Evolutionary conservation across 192 early-diverging fungal species (phyloP), one percentile per base, ranked within the genome.

Genomic region (Thamnidium elegans): DNA sequence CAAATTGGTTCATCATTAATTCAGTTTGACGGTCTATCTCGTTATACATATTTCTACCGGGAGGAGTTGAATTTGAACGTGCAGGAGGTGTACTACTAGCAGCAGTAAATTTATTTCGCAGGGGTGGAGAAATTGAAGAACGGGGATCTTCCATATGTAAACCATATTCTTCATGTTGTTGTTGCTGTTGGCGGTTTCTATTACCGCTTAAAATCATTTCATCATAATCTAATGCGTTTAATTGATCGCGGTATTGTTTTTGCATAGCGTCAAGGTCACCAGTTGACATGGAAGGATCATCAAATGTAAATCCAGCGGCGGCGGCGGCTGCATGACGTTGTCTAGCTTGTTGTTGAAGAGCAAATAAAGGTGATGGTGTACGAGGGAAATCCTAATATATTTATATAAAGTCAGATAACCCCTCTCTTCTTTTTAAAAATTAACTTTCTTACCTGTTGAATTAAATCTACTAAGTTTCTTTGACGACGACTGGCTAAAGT

Each of bases 351-450:
- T 83, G 69, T 68, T 79, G 71, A 59, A 74, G 60, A 64, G 77
- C 63, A 62, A 74, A 77, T 4, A 70, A 23, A 15, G 84, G 84
- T 2, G 84, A 86, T 14, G 84, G 81, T 3, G 84, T 84, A 32
- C 84, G 58, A 10, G 84, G 84, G 48, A 84, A 86, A 62, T 84
- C 82, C 71, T 75, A 21, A 5, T 30, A 7, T 2, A 10, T 20
- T 58, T 30, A 53, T 26, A 39, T 34, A 42, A 23, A 44, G 11
- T 59, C 8, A 48, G 73, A 26, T 26, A 26, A 26, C 26, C 26
- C 26, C 26, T 26, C 26, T 3, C 26, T 26, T 26, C 3, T 26
- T 48, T 13, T 17, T 48, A 19, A 55, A 23, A 50, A 31, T 48
- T 17, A 13, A 15, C 31, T 3, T 34, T 47, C 50, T 64, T 62